Evolutionary conservation across 78 protist genomes (phyloP).

Genomic region (Mantamonas sphyraenae): DNA sequence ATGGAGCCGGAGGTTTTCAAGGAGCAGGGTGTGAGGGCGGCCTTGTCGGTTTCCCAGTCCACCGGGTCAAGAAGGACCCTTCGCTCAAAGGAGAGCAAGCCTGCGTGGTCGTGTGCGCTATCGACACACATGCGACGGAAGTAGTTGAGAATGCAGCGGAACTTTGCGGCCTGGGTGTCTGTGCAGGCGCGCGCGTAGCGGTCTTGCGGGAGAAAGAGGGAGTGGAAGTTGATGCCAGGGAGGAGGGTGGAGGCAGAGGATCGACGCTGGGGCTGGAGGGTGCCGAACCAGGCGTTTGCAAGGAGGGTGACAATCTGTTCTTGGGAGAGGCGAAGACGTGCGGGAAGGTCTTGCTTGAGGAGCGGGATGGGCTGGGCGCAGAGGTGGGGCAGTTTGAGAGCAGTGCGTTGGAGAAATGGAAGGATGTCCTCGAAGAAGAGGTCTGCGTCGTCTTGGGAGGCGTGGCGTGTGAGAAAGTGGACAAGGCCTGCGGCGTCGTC

Average conservation of each 20-base stretch:
- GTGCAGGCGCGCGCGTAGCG: not conserved
- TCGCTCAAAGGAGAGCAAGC: not conserved
- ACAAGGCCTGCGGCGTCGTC: too few relatives aligned
- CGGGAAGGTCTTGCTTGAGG: not conserved
- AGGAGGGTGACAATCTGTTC: slow-evolving; percentile 7
- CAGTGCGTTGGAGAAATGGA: too few relatives aligned
- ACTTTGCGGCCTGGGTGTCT: not conserved
- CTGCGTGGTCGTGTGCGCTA: not conserved
- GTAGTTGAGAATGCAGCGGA: not conserved
- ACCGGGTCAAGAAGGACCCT: not conserved
- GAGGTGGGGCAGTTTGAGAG: not conserved
- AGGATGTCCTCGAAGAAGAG: too few relatives aligned
- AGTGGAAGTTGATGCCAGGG: not conserved
- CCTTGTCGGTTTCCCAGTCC: not conserved
- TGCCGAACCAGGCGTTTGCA: slow-evolving; percentile 9
- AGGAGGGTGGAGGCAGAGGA: not conserved
- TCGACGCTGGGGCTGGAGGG: not conserved
- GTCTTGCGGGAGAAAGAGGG: not conserved
- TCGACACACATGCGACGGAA: not conserved
- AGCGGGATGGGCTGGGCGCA: slow-evolving; percentile 2
- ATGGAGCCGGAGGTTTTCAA: not conserved
- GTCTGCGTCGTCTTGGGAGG: too few relatives aligned
- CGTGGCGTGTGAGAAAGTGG: too few relatives aligned
- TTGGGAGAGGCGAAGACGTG: not conserved
- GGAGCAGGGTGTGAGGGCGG: not conserved